phyloP scores from a whole-genome alignment of 495 filamentous ascomycete species.

The Hypoxylon cercidicola region DNA sequence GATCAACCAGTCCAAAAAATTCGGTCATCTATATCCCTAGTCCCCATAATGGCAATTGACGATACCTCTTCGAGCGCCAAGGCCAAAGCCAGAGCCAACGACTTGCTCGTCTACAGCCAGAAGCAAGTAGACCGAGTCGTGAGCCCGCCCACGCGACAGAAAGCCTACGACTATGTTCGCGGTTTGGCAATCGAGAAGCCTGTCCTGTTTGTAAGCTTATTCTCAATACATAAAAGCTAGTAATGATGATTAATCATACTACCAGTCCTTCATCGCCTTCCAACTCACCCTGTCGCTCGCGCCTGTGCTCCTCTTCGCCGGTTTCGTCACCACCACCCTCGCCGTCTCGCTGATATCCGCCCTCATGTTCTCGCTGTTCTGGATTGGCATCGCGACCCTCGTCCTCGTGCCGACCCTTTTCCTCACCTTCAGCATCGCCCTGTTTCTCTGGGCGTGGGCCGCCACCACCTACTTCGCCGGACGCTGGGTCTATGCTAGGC shows the following conservation, averaged over 20 bases:
- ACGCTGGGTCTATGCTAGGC: slow-evolving; percentile 57
- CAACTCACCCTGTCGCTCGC: slow-evolving; percentile 66
- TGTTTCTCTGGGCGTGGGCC: slow-evolving; percentile 72
- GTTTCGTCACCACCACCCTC: slow-evolving; percentile 65
- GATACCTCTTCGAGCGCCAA: slow-evolving; percentile 23
- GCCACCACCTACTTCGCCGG: slow-evolving; percentile 65
- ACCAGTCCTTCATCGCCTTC: slow-evolving; percentile 62
- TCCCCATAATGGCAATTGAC: slow-evolving; percentile 19
- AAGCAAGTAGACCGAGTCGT: slow-evolving; percentile 50
- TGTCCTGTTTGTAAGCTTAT: slow-evolving; percentile 49
- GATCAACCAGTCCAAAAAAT: not conserved
- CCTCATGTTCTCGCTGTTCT: slow-evolving; percentile 69
- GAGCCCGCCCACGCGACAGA: slow-evolving; percentile 46
- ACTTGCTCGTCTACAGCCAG: slow-evolving; percentile 46
- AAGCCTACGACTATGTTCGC: slow-evolving; percentile 35
- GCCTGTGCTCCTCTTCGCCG: slow-evolving; percentile 69
- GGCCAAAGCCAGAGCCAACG: slow-evolving; percentile 35
- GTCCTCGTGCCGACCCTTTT: slow-evolving; percentile 72
- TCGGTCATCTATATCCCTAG: not conserved
- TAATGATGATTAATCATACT: not conserved
- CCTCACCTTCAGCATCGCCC: slow-evolving; percentile 63
- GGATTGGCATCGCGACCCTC: slow-evolving; percentile 69
- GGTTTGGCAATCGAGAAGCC: slow-evolving; percentile 45
- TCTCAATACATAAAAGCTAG: not conserved
- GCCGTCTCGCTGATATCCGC: slow-evolving; percentile 64